phyloP scores from a whole-genome alignment of 352 stramenopile species.

The Globisporangium sylvaticum region DNA sequence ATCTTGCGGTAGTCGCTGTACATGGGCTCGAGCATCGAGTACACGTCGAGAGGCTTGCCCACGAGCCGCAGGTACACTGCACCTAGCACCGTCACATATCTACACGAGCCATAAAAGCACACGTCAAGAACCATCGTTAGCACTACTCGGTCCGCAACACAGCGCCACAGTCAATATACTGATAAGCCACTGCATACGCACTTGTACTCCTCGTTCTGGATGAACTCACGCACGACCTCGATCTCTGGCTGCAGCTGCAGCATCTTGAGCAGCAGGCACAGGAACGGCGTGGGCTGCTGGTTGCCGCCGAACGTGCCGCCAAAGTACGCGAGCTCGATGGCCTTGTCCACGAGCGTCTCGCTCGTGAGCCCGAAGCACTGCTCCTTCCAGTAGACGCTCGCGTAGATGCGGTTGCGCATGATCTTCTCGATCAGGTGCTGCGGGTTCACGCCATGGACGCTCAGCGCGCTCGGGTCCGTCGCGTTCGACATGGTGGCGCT shows the following conservation, averaged over 20 bases:
- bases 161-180: background rate
- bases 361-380: conserved; percentile 97
- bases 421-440: conserved; percentile 99
- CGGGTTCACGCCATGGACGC: conserved; percentile 95
- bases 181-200: conserved; percentile 17
- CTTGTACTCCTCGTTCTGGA: conserved; percentile 98
- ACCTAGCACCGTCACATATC: conserved; percentile 93
- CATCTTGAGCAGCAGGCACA: conserved; percentile 98
- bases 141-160: background rate
- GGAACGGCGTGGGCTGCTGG: conserved; percentile 94
- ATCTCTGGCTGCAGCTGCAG: conserved; percentile 96
- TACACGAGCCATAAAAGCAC: conserved; percentile 3
- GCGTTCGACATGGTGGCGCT: conserved; percentile 66
- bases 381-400: conserved; percentile 97
- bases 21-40: conserved; percentile 92
- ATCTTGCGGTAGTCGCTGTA: conserved; percentile 97
- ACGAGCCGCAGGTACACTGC: conserved; percentile 97
- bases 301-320: conserved; percentile 94
- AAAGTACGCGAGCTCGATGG: conserved; percentile 90
- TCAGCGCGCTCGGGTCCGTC: conserved; percentile 88
- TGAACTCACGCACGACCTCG: conserved; percentile 92
- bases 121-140: background rate
- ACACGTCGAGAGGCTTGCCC: conserved; percentile 90
- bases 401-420: conserved; percentile 95
- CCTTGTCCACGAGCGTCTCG: conserved; percentile 95